Base-by-base conservation (phyloP, 345 rosid species). In the Salix arbutifolia region DNA sequence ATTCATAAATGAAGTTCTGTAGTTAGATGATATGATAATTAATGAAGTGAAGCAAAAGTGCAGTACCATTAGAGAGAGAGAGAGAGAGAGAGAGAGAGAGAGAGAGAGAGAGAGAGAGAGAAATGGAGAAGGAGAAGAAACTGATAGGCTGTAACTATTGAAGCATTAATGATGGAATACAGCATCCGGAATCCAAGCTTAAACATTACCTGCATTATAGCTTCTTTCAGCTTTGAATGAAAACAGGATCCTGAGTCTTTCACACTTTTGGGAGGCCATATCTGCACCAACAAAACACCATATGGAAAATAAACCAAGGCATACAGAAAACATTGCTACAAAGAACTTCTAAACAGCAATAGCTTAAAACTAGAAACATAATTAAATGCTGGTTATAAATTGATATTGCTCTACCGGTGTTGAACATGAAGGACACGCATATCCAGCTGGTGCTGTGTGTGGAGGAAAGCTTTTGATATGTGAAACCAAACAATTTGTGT, bases 381-480 rank as follows among this genome's bases (percentile, higher is more conserved):
- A 40, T 64, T 12, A 67, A 8, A 75, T 50, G 35, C 26, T 23
- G 65, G 58, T 60, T 46, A 9, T 44, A 19, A 58, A 30, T 40
- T 67, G 21, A 37, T 60, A 19, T 28, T 25, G 40, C 1, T 93
- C 87, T 90, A 96, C 99, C 76, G 90, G 77, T 65, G 94, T 90
- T 74, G 94, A 90, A 83, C 99, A 96, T 6, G 87, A 87, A 72
- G 98, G 98, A 77, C 99, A 96, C 70, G 72, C 85, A 25, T 91
- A 96, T 80, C 99, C 99, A 79, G 99, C 98, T 6, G 98, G 98
- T 72, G 99, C 97, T 72, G 98, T 96, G 70, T 96, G 98, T 0
- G 87, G 90, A 67, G 99, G 98, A 88, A 91, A 96, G 83, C 94
- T 88, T 85, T 91, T 87, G 84, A 92, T 81, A 78, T 84, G 96